These are phyloP conservation scores for Cercospora berteroae DNA, from an alignment of 2,329 filamentous ascomycete genomes.

Conservation along the genomic window DNA sequence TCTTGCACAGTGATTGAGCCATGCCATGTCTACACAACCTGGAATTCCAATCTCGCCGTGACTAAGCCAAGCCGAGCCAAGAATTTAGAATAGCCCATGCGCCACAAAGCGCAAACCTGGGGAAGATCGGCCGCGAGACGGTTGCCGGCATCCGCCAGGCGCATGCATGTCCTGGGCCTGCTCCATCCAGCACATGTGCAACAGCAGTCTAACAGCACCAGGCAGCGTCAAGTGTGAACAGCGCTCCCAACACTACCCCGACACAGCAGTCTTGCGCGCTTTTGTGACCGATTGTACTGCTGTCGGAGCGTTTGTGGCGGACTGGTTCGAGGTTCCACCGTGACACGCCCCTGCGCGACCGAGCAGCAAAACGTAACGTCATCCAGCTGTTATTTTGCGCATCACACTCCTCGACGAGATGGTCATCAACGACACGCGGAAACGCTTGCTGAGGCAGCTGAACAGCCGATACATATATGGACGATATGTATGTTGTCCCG, in stretches of 20 bases:
- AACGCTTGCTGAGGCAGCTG: conserved; percentile 61
- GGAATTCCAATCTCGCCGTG: not conserved
- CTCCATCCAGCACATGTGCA: not conserved
- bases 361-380: not conserved
- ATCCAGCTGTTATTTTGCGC: not conserved
- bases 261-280: not conserved
- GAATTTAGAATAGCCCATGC: not conserved
- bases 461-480: conserved; percentile 74
- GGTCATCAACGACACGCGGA: conserved; percentile 43
- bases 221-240: not conserved
- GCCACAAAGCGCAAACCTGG: not conserved
- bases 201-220: not conserved
- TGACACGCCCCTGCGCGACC: conserved; percentile 3
- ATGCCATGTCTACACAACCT: not conserved
- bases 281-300: not conserved
- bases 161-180: not conserved
- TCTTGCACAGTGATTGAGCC: not conserved
- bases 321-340: not conserved
- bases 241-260: not conserved
- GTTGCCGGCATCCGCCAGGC: not conserved
- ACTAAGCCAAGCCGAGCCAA: not conserved
- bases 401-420: conserved; percentile 33
- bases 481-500: conserved; percentile 60
- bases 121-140: conserved; percentile 2
- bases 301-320: not conserved